Percentiles rank a stretch among this genome's conserved stretches.
These are phyloP conservation scores for Diaporthe sp. DNA, from an alignment of 2,329 filamentous ascomycete genomes.

Conservation along the genomic window DNA sequence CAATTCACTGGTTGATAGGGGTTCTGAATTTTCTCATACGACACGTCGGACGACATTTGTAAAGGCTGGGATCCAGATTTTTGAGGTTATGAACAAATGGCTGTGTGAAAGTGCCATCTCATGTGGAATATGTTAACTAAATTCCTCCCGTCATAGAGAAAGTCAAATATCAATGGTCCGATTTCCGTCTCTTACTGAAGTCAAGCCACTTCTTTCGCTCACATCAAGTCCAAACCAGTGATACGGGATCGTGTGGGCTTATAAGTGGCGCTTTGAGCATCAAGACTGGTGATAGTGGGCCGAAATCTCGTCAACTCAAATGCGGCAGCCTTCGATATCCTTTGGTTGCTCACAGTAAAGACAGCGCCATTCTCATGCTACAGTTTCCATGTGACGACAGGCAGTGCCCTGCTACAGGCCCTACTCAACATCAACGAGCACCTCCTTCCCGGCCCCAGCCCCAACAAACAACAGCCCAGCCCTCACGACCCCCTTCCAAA, in stretches of 20 bases:
- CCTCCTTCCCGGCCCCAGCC: slow-evolving; percentile 29
- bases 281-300: too few species aligned
- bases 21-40: too few species aligned
- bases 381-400: too few species aligned
- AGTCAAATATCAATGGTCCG: background rate
- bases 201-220: background rate
- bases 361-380: background rate
- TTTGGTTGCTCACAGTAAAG: background rate
- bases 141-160: background rate
- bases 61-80: background rate
- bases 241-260: background rate
- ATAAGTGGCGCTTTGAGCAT: too few species aligned
- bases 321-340: background rate
- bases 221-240: too few species aligned
- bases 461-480: slow-evolving; percentile 42
- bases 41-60: background rate
- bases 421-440: slow-evolving; percentile 8
- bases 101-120: background rate
- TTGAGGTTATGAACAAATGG: background rate
- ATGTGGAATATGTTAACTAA: background rate
- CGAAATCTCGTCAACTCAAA: background rate
- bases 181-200: too few species aligned
- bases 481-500: slow-evolving; percentile 48
- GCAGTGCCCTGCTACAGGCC: too few species aligned
- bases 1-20: too few species aligned